Base-by-base conservation (phyloP, 2,329 filamentous ascomycete species). In the Paraconiothyrium sp. region DNA sequence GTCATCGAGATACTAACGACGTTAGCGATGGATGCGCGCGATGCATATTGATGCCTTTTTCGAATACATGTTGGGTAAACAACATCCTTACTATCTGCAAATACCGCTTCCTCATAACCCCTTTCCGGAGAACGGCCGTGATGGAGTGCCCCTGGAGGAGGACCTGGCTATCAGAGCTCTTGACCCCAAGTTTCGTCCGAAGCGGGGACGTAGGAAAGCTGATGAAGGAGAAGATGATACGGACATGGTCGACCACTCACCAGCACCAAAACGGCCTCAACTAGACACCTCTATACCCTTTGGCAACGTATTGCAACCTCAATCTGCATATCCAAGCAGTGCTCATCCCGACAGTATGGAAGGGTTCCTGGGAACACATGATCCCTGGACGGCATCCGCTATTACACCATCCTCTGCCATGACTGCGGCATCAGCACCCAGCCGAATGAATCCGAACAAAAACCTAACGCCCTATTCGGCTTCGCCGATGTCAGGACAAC, bases 1-100 rank as follows among this genome's bases (percentile, higher is more conserved):
- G 13, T 37, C 43, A 44, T 57, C 65, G 7, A 39, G 22, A 50
- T 71, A 57, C 65, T 57, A 39, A 51, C 59, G 50, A 30, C 34
- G 43, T 71, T 61, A 92, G 92, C 90, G 94, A 74, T 97, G 94
- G 94, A 95, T 97, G 92, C 92, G 93, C 76, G 94, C 93, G 5
- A 94, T 97, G 91, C 94, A 97, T 76, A 89, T 97, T 56, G 92
- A 97, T 82, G 92, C 93, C 11, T 97, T 97, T 76, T 97, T 97
- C 72, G 93, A 97, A 76, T 97, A 93, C 76, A 87, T 96, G 22
- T 84, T 94, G 64, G 88, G 89, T 52, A 93, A 93, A 66, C 82
- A 86, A 30, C 93, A 96, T 77, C 80, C 87, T 0, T 97, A 97
- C 78, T 97, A 90, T 82, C 89, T 86, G 16, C 87, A 92, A 39